Evolutionary conservation across 1,284 basidiomycete species (phyloP).

Genomic region (Lentinula novae-zelandiae): DNA sequence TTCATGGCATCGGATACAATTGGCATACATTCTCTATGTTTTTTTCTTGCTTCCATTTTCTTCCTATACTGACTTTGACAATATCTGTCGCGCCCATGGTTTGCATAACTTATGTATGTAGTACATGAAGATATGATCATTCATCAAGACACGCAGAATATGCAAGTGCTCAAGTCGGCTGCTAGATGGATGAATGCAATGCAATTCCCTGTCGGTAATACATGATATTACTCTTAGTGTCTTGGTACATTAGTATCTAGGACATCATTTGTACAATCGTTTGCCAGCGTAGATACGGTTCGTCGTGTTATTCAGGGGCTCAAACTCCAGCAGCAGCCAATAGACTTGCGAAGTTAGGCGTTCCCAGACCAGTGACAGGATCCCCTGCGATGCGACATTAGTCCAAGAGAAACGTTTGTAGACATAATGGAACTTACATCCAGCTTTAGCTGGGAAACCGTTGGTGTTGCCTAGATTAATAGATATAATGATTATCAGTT

Average conservation of each 20-base stretch:
- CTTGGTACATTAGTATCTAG: neutral
- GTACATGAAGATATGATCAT: too few species aligned
- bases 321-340: conserved; percentile 22
- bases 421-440: conserved; percentile 3
- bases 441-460: conserved; percentile 15
- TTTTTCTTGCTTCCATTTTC: too few species aligned
- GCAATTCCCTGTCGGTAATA: too few species aligned
- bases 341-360: conserved; percentile 31
- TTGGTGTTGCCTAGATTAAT: conserved; percentile 4
- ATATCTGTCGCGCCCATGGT: too few species aligned
- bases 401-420: neutral
- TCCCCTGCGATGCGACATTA: conserved; percentile 16
- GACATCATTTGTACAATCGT: neutral
- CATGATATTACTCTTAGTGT: neutral
- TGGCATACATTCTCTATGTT: neutral
- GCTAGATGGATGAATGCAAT: too few species aligned
- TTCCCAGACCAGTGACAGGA: conserved; percentile 31
- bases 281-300: neutral
- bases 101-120: too few species aligned
- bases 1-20: neutral
- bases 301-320: neutral
- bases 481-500: neutral
- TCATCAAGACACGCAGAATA: too few species aligned
- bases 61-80: too few species aligned
- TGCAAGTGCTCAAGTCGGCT: too few species aligned